These are phyloP conservation scores for Xylariaceae sp. DNA, from an alignment of 2,329 filamentous ascomycete genomes.

Conservation along the genomic window DNA sequence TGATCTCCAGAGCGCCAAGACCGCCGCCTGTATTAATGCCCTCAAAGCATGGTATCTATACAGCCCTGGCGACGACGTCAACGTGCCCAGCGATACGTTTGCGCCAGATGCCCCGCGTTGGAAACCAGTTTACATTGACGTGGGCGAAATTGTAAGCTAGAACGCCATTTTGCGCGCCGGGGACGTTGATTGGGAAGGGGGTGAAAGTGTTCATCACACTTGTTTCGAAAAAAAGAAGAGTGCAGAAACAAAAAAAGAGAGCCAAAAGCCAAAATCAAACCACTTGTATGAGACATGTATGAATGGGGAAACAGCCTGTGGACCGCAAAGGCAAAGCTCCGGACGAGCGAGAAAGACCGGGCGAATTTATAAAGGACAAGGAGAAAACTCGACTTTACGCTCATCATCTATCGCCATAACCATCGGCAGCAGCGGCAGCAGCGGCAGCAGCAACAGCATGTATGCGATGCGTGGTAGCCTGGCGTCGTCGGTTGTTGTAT, in stretches of 20 bases:
- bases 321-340: background rate
- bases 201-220: constrained; percentile 1
- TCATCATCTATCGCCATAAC: background rate
- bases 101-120: constrained; percentile 55
- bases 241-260: constrained; percentile 2
- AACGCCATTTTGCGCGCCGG: background rate
- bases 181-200: background rate
- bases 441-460: too few species aligned
- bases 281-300: constrained; percentile 6
- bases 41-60: constrained; percentile 97
- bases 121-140: constrained; percentile 63
- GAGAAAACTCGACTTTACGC: constrained; percentile 1
- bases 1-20: constrained; percentile 70
- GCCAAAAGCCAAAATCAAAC: background rate
- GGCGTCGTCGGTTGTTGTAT: background rate
- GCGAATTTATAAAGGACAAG: background rate
- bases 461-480: background rate
- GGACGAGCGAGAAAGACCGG: background rate
- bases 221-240: constrained; percentile 5
- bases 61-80: constrained; percentile 63
- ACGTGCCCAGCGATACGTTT: constrained; percentile 65
- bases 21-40: constrained; percentile 74
- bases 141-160: constrained; percentile 60
- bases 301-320: background rate
- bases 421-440: background rate